Evolutionary conservation across 768 basidiomycete species (phyloP), one percentile per base, ranked within the genome.

Genomic region (Pluteus cervinus): DNA sequence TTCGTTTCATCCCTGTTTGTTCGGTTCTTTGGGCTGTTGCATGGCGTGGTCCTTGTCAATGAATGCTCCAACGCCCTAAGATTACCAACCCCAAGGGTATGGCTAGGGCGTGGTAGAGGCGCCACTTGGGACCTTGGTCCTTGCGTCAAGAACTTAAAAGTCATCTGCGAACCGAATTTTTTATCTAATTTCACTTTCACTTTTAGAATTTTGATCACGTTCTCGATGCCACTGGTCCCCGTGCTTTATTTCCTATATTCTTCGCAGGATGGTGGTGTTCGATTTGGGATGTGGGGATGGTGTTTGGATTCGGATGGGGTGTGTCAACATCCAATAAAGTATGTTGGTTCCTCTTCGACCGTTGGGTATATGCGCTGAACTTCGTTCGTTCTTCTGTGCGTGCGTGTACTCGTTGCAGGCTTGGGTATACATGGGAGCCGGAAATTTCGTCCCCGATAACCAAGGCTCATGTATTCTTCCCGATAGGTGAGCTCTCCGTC

Each of bases 211-310:
- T 50, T 64, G 15, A 55, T 56, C 6, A 60, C 57, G 4, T 60
- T 64, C 41, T 66, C 63, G 7, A 43, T 55, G 17, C 64, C 65
- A 9, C 42, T 62, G 23, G 36, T 54, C 7, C 48, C 45, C 2
- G 50, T 50, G 12, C 49, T 67, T 14, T 63, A 63, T 37, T 66
- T 67, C 46, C 42, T 69, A 21, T 55, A 56, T 26, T 49, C 61
- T 25, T 59, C 59, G 7, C 56, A 66, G 42, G 63, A 59, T 3
- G 55, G 55, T 29, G 66, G 66, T 7, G 62, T 66, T n/a, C 46
- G 53, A 20, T 66, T 66, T 42, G 66, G 66, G 1, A 47, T 60
- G 36, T 68, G 65, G 64, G 66, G 64, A 24, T 66, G 66, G 66
- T 68, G 66, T 50, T 45, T 63, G 14, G 60, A 61, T 29, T 45